Evolutionary conservation across 768 basidiomycete genomes (phyloP).

Genomic region (Tylopilus subfusipes): DNA sequence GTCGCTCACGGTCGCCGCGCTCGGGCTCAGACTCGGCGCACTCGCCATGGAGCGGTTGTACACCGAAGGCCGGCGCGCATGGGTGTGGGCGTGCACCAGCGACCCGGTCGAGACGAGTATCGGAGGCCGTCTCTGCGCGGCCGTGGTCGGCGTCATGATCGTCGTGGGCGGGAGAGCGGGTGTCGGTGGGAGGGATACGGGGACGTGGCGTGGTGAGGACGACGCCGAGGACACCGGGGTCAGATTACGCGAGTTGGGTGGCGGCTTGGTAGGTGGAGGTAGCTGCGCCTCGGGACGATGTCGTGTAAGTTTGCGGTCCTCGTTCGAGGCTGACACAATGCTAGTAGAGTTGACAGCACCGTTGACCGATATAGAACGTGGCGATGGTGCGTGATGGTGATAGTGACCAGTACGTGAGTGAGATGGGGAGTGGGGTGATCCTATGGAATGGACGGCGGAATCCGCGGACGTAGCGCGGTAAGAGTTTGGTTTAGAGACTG

Average conservation of each 20-base stretch:
- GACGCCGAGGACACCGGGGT: conserved; percentile 58
- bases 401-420: conserved; percentile 18
- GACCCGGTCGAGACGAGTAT: conserved; percentile 37
- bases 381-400: conserved; percentile 4
- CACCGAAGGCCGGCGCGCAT: conserved; percentile 35
- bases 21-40: conserved; percentile 32
- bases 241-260: conserved; percentile 42
- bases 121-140: conserved; percentile 40
- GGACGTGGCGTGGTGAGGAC: conserved; percentile 50
- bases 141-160: conserved; percentile 45
- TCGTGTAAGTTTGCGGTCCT: conserved; percentile 23
- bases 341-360: conserved; percentile 19
- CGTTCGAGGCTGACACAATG: conserved; percentile 21
- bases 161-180: conserved; percentile 29
- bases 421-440: conserved; percentile 22
- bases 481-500: conserved; percentile 22
- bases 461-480: conserved; percentile 27
- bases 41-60: conserved; percentile 40
- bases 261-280: conserved; percentile 23
- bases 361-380: conserved; percentile 19
- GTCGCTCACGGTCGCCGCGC: conserved; percentile 36
- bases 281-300: conserved; percentile 16
- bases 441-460: conserved; percentile 8
- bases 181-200: conserved; percentile 33
- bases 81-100: conserved; percentile 26